Evolutionary conservation across 192 early-diverging fungal genomes (phyloP), one percentile per base, ranked within the genome.

Genomic region (Backusella mclennaniae): DNA sequence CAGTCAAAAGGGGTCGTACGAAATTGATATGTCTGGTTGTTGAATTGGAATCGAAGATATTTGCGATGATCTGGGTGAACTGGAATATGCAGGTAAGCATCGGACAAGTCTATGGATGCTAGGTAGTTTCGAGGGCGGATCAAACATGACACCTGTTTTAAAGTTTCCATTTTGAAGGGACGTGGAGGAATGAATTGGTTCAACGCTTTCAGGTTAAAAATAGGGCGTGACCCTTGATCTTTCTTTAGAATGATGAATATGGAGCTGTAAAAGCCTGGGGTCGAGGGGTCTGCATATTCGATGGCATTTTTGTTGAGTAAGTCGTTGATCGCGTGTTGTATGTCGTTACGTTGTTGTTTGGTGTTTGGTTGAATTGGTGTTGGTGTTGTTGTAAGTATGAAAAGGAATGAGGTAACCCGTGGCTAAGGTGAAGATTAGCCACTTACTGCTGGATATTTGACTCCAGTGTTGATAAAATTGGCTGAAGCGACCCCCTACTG

Each of bases 31-130:
- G 66, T n/a, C n/a, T 77, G 23, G 6, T 76, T 73, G 46, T 49
- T 5, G 81, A 81, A 83, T 4, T 31, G 38, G 23, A 83, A 81
- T 15, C 77, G 77, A 9, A 81, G 75, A 35, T 74, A 85, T 29
- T 69, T 69, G 14, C 77, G 77, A 19, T 67, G 70, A 23, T 35
- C 0, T 2, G 74, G 35, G 29, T 75, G 38, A 9, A 85, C 26
- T 0, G 75, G 72, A 3, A 85, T 68, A 19, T 85, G 84, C 0
- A 85, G 75, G 68, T 81, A 80, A 1, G 81, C 79, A 52, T 85
- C 81, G 14, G 73, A 67, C 0, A 85, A 44, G 66, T 85, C 82
- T 26, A 85, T 76, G 7, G 69, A 76, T 2, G 76, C 81, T 31
- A 85, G 26, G 38, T 67, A 81, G 66, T 77, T 73, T 14, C 77